A percentile compares a stretch with the other conserved stretches of the same genome.
Conservation (phyloP, 345 rosid species). For the Crucihimalaya himalaica region DNA sequence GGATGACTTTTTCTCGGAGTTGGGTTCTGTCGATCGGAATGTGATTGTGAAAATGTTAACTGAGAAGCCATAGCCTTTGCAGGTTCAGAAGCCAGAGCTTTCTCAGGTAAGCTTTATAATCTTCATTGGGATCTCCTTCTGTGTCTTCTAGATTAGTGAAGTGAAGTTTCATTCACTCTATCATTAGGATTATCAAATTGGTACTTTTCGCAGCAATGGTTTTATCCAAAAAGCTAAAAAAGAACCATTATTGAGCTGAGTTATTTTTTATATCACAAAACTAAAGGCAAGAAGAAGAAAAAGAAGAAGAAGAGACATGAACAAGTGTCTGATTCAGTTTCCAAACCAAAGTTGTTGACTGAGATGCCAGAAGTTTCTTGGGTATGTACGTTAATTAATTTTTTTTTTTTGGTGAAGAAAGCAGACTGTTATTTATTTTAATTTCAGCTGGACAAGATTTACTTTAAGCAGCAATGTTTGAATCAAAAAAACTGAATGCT, state of each 20-base stretch:
- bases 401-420: background rate
- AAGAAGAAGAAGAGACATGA: conserved; percentile 6
- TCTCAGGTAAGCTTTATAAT: conserved; percentile 14
- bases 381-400: conserved; percentile 5
- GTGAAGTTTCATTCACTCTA: background rate
- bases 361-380: conserved; percentile 24
- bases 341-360: conserved; percentile 28
- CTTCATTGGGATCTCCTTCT: background rate
- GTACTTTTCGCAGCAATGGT: background rate
- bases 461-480: background rate
- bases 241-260: background rate
- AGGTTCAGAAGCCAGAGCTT: background rate
- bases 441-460: background rate
- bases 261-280: background rate
- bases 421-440: background rate
- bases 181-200: background rate
- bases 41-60: conserved; percentile 1
- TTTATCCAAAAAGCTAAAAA: background rate
- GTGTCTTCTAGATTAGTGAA: background rate
- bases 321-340: conserved; percentile 21
- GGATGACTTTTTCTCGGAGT: conserved; percentile 24
- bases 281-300: conserved; percentile 13
- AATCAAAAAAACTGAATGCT: background rate
- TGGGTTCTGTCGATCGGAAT: conserved; percentile 12
- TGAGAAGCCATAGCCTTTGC: background rate